phyloP scores from a whole-genome alignment of 805 yeast species.

The Hanseniaspora osmophila region DNA sequence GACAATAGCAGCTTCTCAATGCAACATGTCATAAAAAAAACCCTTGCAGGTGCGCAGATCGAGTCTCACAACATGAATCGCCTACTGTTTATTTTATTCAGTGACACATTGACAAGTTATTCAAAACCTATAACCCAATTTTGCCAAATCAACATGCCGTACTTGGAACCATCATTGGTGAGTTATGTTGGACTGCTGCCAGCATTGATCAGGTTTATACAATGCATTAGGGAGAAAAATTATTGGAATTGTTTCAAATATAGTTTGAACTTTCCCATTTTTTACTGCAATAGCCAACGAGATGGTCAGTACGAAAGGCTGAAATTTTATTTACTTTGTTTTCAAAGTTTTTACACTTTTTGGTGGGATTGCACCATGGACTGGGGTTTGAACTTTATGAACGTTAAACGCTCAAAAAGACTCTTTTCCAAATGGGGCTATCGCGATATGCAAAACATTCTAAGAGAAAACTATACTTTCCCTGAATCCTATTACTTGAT shows the following conservation, averaged over 20 bases:
- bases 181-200: constrained; percentile 15
- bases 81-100: constrained; percentile 55
- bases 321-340: constrained; percentile 23
- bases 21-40: constrained; percentile 22
- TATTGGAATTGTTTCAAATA: constrained; percentile 67
- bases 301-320: constrained; percentile 7
- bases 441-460: constrained; percentile 4
- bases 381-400: constrained; percentile 61
- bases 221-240: constrained; percentile 61
- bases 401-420: constrained; percentile 4
- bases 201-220: constrained; percentile 49
- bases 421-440: constrained; percentile 6
- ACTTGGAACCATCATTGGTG: constrained; percentile 30
- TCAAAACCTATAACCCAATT: constrained; percentile 64
- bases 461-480: constrained; percentile 12
- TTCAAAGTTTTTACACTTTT: constrained; percentile 67
- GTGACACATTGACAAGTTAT: constrained; percentile 79
- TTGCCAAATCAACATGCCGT: constrained; percentile 25
- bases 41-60: background rate
- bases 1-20: constrained; percentile 25
- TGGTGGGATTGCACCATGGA: constrained; percentile 85
- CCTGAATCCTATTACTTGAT: constrained; percentile 11
- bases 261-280: constrained; percentile 43
- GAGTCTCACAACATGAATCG: constrained; percentile 24
- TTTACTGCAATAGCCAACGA: constrained; percentile 21